Evolutionary conservation across 306 rosid species (phyloP).

Genomic region (Lathyrus aphaca): DNA sequence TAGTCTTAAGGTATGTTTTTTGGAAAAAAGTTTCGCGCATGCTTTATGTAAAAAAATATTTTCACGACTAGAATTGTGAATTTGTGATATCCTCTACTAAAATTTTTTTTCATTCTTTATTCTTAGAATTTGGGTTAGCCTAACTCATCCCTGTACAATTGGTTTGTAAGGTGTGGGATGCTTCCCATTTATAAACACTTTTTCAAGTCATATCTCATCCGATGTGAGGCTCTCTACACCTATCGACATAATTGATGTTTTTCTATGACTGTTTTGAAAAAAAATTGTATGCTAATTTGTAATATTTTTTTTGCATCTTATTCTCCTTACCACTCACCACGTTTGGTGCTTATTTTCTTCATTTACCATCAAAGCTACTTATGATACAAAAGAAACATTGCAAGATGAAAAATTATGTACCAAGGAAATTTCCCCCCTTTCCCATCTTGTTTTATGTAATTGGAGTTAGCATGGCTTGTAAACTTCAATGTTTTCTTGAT

Average conservation of each 20-base stretch:
- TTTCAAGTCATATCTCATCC: background rate
- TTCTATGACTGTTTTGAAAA: background rate
- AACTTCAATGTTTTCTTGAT: slow-evolving; percentile 29
- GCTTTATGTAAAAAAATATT: slow-evolving; percentile 1
- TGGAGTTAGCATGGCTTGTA: slow-evolving; percentile 26
- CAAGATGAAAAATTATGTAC: slow-evolving; percentile 25
- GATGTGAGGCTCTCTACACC: background rate
- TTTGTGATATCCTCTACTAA: slow-evolving; percentile 10
- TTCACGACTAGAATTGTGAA: slow-evolving; percentile 28
- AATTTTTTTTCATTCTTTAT: slow-evolving; percentile 14
- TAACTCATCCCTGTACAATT: background rate
- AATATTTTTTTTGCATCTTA: background rate
- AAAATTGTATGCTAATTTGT: background rate
- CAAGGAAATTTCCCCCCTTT: background rate
- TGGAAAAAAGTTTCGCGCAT: background rate
- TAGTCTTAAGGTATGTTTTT: slow-evolving; percentile 73
- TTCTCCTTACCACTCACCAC: slow-evolving; percentile 16
- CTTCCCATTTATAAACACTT: background rate
- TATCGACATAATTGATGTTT: slow-evolving; percentile 7
- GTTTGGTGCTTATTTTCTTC: slow-evolving; percentile 20
- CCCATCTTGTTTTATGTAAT: slow-evolving; percentile 12
- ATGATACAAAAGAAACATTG: slow-evolving; percentile 6
- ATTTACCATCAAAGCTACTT: slow-evolving; percentile 17
- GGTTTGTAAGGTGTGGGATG: background rate
- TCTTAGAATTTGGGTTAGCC: background rate